Percentiles rank a stretch among this genome's conserved stretches.
phyloP scores from a whole-genome alignment of 306 rosid species.

The Crataegus laevigata region DNA sequence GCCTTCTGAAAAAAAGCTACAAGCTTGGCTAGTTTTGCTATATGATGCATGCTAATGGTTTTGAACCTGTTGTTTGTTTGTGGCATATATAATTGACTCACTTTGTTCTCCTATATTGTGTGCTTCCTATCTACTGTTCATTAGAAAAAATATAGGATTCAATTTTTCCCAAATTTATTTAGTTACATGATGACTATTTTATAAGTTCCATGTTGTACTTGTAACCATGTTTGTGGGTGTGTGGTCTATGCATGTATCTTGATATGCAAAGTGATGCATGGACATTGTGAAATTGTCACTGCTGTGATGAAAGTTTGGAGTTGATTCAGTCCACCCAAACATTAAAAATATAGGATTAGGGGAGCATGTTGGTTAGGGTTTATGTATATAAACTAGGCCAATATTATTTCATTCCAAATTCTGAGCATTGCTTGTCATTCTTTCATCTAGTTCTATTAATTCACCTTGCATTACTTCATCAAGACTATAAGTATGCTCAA shows the following conservation, averaged over 20 bases:
- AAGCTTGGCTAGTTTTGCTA: background rate
- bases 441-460: background rate
- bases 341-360: background rate
- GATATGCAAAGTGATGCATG: background rate
- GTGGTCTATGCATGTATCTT: background rate
- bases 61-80: background rate
- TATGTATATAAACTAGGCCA: background rate
- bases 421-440: background rate
- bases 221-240: background rate
- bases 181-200: background rate
- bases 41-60: background rate
- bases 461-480: background rate
- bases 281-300: background rate
- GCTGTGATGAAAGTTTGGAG: background rate
- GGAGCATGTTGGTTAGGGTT: background rate
- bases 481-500: background rate
- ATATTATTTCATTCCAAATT: background rate
- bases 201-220: background rate
- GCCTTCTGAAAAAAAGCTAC: background rate
- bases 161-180: background rate
- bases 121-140: background rate
- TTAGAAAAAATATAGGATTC: background rate
- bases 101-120: background rate
- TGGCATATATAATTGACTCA: background rate
- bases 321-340: background rate